These are phyloP conservation scores for Boeremia exigua DNA, from an alignment of 2,329 filamentous ascomycete species.

Conservation along the genomic window DNA sequence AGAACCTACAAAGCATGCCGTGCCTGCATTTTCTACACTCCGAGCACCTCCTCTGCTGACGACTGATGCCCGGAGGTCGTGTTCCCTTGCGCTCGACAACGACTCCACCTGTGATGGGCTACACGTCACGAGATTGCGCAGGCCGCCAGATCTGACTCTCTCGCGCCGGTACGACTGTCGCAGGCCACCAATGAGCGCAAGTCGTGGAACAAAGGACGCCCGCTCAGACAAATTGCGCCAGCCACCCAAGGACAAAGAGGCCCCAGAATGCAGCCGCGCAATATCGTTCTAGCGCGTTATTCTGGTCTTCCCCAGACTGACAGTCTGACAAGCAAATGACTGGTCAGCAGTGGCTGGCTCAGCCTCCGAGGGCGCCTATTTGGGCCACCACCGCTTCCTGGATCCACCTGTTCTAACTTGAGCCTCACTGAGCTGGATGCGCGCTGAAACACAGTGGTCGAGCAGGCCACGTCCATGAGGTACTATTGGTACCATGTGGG, in stretches of 20 bases:
- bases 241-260: slow-evolving; percentile 38
- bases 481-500: slow-evolving; percentile 45
- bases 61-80: slow-evolving; percentile 41
- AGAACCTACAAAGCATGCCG: slow-evolving; percentile 41
- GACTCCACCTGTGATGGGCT: slow-evolving; percentile 27
- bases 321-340: slow-evolving; percentile 45
- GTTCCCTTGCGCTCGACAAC: slow-evolving; percentile 49
- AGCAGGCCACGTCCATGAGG: slow-evolving; percentile 46
- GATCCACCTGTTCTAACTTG: slow-evolving; percentile 49
- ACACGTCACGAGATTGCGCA: slow-evolving; percentile 35
- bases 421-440: slow-evolving; percentile 51
- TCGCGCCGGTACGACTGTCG: slow-evolving; percentile 31
- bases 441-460: slow-evolving; percentile 50
- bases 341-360: slow-evolving; percentile 45
- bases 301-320: slow-evolving; percentile 44
- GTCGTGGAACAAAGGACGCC: slow-evolving; percentile 45
- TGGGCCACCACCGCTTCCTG: slow-evolving; percentile 40
- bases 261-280: slow-evolving; percentile 36
- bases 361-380: slow-evolving; percentile 48
- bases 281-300: slow-evolving; percentile 41
- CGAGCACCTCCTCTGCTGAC: slow-evolving; percentile 47
- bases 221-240: slow-evolving; percentile 38
- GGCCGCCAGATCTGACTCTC: slow-evolving; percentile 27
- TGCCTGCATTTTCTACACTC: slow-evolving; percentile 29
- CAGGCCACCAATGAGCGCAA: slow-evolving; percentile 42